phyloP scores from a whole-genome alignment of 257 asterid species.

The Fraxinus quadrangulata region DNA sequence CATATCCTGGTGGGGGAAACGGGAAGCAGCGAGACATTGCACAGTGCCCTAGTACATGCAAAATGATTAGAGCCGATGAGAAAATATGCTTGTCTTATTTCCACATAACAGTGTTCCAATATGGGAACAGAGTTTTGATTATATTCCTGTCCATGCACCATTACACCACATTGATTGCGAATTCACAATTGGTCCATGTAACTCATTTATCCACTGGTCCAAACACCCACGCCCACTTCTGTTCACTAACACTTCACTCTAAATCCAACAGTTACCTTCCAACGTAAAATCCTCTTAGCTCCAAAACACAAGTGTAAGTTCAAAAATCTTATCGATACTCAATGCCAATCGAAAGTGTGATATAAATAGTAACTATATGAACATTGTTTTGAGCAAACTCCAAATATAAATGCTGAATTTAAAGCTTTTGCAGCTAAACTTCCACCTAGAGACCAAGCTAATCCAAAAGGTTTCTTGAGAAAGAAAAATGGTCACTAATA shows the following conservation, averaged over 20 bases:
- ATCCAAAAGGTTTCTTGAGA: slow-evolving; percentile 20
- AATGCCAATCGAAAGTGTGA: slow-evolving; percentile 18
- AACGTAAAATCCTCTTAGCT: slow-evolving; percentile 20
- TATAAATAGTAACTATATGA: slow-evolving; percentile 15
- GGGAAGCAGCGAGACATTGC: slow-evolving; percentile 99
- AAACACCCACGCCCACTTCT: slow-evolving; percentile 23
- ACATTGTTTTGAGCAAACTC: slow-evolving; percentile 20
- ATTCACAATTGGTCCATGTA: slow-evolving; percentile 21
- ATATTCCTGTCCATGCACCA: slow-evolving; percentile 67
- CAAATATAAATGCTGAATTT: slow-evolving; percentile 25
- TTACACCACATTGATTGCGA: slow-evolving; percentile 67
- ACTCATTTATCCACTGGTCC: slow-evolving; percentile 1
- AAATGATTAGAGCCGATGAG: slow-evolving; percentile 31
- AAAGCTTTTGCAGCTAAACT: slow-evolving; percentile 22
- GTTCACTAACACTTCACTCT: slow-evolving; percentile 17
- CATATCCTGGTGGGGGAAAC: slow-evolving; percentile 94
- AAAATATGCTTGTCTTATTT: slow-evolving; percentile 43
- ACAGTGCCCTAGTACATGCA: slow-evolving; percentile 30
- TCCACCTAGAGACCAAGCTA: slow-evolving; percentile 25
- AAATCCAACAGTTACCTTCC: slow-evolving; percentile 23
- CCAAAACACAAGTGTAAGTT: slow-evolving; percentile 1
- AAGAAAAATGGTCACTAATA: slow-evolving; percentile 18
- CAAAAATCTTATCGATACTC: slow-evolving; percentile 1
- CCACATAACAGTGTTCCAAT: slow-evolving; percentile 45
- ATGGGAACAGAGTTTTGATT: slow-evolving; percentile 50